Base-by-base conservation (phyloP, 2,329 filamentous ascomycete genomes). In the Cercospora beticola region DNA sequence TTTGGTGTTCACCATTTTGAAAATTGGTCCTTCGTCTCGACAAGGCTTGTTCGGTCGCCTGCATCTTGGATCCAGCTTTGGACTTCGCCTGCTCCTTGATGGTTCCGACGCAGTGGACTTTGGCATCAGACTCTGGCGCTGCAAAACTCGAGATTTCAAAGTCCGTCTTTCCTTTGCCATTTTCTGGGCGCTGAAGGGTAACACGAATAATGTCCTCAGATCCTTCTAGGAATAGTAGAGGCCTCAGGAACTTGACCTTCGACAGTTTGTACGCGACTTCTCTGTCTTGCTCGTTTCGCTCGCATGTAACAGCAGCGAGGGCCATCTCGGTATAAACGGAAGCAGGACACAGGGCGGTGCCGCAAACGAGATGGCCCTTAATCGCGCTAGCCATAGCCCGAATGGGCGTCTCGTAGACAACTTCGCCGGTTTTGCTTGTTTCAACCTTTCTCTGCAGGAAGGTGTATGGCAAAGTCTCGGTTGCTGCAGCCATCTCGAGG, bases 261-360 rank as follows among this genome's bases (percentile, higher is more conserved):
- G 31, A 62, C 16, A 66, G 28, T 23, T 66, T 66, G 64, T 61
- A 62, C 21, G 28, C 31, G 26, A 28, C 46, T 23, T 66, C 7
- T 0, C 18, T 14, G 16, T 8, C 21, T 4, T 28, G 4, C 12
- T 21, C 28, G 3, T 3, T 23, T 54, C 66, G 36, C 10, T 40
- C 46, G 26, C 31, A 33, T 6, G 36, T 64, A 40, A 57, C 18
- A 16, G 68, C 68, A 36, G 66, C 62, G 2, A 70, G 62, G 4
- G 66, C 68, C 59, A 70, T 70, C 28, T 70, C 68, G 8, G 64
- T 63, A 30, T 70, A 70, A 28, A 70, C 54, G 8, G 69, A 70
- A 16, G 69, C 69, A 6, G 69, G 69, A 49, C 69, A 70, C 0
- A 70, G 30, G 2, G 69, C 66, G 36, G 58, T 61, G 56, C 64